phyloP scores from a whole-genome alignment of 257 asterid species.

The Solanum habrochaites region DNA sequence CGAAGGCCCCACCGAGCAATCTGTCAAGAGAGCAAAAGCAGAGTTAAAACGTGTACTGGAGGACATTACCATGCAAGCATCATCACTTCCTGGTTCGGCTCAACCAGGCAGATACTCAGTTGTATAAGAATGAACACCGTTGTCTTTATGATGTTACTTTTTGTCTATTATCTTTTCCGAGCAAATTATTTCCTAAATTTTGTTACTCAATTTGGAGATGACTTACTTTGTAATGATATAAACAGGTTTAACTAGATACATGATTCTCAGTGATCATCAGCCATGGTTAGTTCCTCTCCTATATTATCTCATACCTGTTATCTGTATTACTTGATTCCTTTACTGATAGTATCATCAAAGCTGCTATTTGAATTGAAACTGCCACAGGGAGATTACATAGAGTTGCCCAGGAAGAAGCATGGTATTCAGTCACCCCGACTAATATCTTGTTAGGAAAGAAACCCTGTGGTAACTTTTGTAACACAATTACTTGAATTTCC shows the following conservation, averaged over 20 bases:
- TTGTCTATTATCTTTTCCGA: not conserved
- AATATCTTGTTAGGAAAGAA: not conserved
- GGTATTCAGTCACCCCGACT: not conserved
- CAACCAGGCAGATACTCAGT: slow-evolving; percentile 86
- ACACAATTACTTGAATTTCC: not conserved
- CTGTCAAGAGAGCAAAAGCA: slow-evolving; percentile 83
- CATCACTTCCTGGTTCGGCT: slow-evolving; percentile 84
- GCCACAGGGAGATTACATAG: slow-evolving; percentile 96
- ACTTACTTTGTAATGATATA: not conserved
- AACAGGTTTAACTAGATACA: slow-evolving; percentile 1
- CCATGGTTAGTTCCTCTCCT: not conserved
- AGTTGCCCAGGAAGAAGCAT: slow-evolving; percentile 49
- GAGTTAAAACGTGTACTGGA: slow-evolving; percentile 84
- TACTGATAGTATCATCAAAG: not conserved
- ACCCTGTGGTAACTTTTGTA: not conserved
- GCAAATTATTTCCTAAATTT: not conserved
- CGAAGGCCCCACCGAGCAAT: slow-evolving; percentile 86
- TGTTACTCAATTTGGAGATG: not conserved
- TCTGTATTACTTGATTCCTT: not conserved
- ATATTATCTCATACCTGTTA: not conserved
- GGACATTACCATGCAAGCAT: slow-evolving; percentile 74
- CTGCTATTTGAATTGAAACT: slow-evolving; percentile 11
- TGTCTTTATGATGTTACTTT: not conserved
- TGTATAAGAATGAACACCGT: slow-evolving; percentile 11
- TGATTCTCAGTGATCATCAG: not conserved